Conservation (phyloP, 192 early-diverging fungal genomes). For the Entophlyctis helioformis region DNA sequence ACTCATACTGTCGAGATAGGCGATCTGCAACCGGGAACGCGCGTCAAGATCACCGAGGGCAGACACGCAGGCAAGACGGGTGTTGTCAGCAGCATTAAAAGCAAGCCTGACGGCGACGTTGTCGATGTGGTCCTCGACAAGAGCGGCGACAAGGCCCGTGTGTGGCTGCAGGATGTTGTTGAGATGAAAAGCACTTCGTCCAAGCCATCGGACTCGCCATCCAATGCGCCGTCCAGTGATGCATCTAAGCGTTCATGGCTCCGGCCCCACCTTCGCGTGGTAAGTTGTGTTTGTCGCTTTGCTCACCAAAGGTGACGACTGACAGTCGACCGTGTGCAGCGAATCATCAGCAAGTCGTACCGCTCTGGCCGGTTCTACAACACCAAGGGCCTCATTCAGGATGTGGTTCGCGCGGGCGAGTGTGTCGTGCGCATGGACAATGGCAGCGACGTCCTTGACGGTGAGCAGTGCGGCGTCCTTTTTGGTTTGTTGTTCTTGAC, state of each 20-base stretch:
- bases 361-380: slow-evolving; percentile 9
- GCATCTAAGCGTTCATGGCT: slow-evolving; percentile 9
- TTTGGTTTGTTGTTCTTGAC: no score
- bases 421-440: slow-evolving; percentile 7
- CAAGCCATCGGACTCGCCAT: no score
- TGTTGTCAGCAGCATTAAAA: no score
- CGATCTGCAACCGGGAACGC: no score
- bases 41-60: no score
- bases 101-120: neutral
- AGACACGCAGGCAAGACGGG: no score
- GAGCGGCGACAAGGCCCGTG: no score
- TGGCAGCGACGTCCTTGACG: slow-evolving; percentile 14
- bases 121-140: neutral
- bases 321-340: neutral
- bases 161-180: no score
- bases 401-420: slow-evolving; percentile 11
- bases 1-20: no score
- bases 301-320: no score
- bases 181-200: no score
- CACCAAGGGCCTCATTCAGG: slow-evolving; percentile 19
- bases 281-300: neutral
- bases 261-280: slow-evolving; percentile 12
- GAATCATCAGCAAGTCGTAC: slow-evolving; percentile 10
- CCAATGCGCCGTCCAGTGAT: no score
- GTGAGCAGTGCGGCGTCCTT: neutral